Evolutionary conservation across 2,329 filamentous ascomycete species (phyloP), one percentile per base, ranked within the genome.

Genomic region (Cladosporium sphaerospermum): DNA sequence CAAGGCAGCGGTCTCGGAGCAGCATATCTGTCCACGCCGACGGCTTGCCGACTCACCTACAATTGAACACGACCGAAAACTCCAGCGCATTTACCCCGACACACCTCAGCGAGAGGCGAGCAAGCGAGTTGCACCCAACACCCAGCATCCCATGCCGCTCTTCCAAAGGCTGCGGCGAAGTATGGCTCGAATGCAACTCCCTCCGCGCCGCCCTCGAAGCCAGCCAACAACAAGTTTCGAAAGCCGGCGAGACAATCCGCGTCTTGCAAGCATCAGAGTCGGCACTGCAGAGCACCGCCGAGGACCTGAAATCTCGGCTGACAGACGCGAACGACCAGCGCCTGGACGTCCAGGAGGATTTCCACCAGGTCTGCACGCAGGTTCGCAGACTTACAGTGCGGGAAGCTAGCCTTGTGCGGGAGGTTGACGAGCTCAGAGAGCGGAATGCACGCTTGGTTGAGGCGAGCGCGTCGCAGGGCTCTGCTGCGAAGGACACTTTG

Each of bases 311-410:
- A 46, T 65, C 62, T 14, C 65, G 71, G 7, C 59, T 75, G 33
- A 65, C 69, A 33, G 60, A 68, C 11, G 67, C 71, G 16, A 75
- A 75, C 54, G 64, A 65, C 13, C 65, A 71, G 52, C 72, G 70
- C 49, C 42, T 72, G 0, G 74, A 75, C 53, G 68, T 62, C 4
- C 56, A 67, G 9, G 62, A 68, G 54, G 62, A 60, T 11, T 64
- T 65, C 36, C 55, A 63, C 47, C 60, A 66, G 32, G 61, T 69
- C 9, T 65, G 71, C 49, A 65, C 71, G 43, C 62, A 70, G 43
- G 52, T 71, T 9, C 64, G 62, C 40, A 66, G 66, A 45, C 53
- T 70, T 8, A 60, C 57, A 31, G 54, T 59, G 4, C 54, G 64
- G 31, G 65, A 66, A 37, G 59, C 59, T 8, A 60, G 60, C 1